phyloP scores from a whole-genome alignment of 768 basidiomycete genomes.

The Xerocomus spinulosus region DNA sequence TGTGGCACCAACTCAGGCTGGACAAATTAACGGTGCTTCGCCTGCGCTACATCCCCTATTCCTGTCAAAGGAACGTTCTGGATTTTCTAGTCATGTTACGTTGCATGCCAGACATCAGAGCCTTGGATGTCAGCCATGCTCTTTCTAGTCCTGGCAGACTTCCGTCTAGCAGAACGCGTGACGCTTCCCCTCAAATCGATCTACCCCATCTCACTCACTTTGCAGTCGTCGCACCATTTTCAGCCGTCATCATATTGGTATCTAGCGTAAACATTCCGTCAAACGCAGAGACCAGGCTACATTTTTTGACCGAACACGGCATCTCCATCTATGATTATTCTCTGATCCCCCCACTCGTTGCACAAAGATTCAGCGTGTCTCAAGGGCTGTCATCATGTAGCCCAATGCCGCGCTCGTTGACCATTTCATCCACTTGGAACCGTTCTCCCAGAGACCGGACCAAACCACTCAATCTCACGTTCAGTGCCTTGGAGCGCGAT shows the following conservation, averaged over 20 bases:
- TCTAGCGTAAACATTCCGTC: neutral
- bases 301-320: no score
- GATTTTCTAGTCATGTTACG: conserved; percentile 31
- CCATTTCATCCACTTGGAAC: neutral
- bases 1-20: neutral
- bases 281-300: neutral
- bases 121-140: conserved; percentile 30
- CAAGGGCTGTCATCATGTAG: neutral
- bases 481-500: neutral
- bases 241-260: no score
- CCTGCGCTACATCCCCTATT: neutral
- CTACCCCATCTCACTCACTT: no score
- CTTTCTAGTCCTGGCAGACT: conserved; percentile 11
- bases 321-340: neutral
- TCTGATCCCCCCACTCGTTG: neutral
- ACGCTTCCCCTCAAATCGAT: neutral
- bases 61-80: conserved; percentile 18
- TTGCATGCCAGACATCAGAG: conserved; percentile 31
- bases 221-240: no score
- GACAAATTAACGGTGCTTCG: neutral
- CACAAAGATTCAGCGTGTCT: neutral
- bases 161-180: neutral
- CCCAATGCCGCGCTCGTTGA: neutral
- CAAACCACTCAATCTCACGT: no score
- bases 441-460: no score